Evolutionary conservation across 83 land plant species (phyloP).

Genomic region (Isoetes engelmannii): DNA sequence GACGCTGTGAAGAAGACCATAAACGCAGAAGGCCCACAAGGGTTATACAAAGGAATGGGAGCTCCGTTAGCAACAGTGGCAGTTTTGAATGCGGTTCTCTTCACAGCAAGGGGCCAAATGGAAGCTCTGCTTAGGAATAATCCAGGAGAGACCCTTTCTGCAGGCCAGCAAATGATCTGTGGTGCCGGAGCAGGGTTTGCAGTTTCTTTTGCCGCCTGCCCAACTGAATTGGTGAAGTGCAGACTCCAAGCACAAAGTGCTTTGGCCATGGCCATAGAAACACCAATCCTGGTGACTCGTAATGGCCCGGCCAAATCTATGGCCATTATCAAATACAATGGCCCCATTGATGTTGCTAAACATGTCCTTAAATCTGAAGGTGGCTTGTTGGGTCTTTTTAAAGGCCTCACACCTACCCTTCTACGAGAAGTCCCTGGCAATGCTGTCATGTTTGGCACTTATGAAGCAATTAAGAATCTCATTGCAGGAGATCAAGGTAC

Average conservation of each 20-base stretch:
- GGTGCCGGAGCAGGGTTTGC: slow-evolving; percentile 95
- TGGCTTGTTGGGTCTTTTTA: slow-evolving; percentile 66
- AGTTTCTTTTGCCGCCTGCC: slow-evolving; percentile 80
- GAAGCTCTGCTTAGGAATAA: slow-evolving; percentile 51
- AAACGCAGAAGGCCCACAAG: slow-evolving; percentile 64
- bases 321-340: slow-evolving; percentile 53
- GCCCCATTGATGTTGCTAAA: slow-evolving; percentile 85
- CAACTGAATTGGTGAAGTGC: slow-evolving; percentile 89
- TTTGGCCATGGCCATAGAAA: slow-evolving; percentile 32
- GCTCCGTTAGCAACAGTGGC: slow-evolving; percentile 92
- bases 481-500: slow-evolving; percentile 84
- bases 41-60: slow-evolving; percentile 93
- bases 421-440: slow-evolving; percentile 94
- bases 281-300: slow-evolving; percentile 10
- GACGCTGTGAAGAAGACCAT: slow-evolving; percentile 81
- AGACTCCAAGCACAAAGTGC: slow-evolving; percentile 88
- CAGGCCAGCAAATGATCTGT: slow-evolving; percentile 57
- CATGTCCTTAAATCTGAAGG: slow-evolving; percentile 75
- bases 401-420: slow-evolving; percentile 78
- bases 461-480: slow-evolving; percentile 63
- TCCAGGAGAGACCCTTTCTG: slow-evolving; percentile 50
- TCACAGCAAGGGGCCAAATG: slow-evolving; percentile 84
- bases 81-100: slow-evolving; percentile 82
- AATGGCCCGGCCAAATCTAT: slow-evolving; percentile 10
- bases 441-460: slow-evolving; percentile 87